Evolutionary conservation across 495 filamentous ascomycete species (phyloP), one percentile per base, ranked within the genome.

Genomic region (Penicillium coffeae): DNA sequence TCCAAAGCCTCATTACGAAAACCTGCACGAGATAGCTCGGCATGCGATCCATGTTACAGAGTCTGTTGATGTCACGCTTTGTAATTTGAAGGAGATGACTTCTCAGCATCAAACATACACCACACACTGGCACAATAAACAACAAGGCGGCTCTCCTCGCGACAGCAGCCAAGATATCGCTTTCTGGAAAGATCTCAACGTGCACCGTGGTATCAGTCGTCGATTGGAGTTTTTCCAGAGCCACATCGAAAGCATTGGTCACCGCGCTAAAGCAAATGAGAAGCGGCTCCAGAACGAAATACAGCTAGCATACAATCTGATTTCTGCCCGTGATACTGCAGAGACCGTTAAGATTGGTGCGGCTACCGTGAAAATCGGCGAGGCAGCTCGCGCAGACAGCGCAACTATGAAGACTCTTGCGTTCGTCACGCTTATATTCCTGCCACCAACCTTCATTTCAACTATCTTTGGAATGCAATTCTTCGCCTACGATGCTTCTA

Each of bases 41-140:
- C 75, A 78, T 43, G 68, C 66, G 2, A 70, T 76, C 15, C 73
- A 80, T 45, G 64, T 75, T 22, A 69, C 61, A 2, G 75, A 78
- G 42, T 68, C 68, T 0, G 57, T 78, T 1, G 65, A 71, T 18
- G 61, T 76, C 2, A 59, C 65, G 1, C 43, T 61, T 0, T 47
- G 64, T 32, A 71, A 54, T 5, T 51, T 77, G 12, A 51, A 66
- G 14, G 58, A 54, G 25, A 71, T 77, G 6, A 38, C 68, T 8
- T 50, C 40, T 7, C 64, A 72, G 10, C 65, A 72, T 27, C 40
- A 52, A 6, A 18, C 36, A 8, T 50, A 50, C 30, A 22, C 39
- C 19, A 39, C n/a, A 1, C 16, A 32, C 9, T 13, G 38, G n/a
- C 18, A 20, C 15, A 18, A 14, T 8, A 18, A 38, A 10, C n/a